Base-by-base conservation (phyloP, 2,329 filamentous ascomycete genomes). In the Arthrobotrys iridis region DNA sequence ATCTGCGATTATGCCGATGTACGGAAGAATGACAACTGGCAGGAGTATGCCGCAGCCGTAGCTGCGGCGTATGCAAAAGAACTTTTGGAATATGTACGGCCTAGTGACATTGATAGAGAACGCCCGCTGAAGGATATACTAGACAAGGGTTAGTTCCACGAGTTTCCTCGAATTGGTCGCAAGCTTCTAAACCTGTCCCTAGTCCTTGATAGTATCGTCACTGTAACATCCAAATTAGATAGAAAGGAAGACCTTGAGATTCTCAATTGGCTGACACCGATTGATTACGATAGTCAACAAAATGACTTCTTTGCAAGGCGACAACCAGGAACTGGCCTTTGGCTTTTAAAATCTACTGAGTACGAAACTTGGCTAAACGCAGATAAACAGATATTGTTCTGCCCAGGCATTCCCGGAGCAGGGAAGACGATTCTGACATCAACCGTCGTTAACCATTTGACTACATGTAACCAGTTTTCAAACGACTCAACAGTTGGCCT, bases 361-460 rank as follows among this genome's bases (percentile, higher is more conserved):
- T 85, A 81, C 70, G 22, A 62, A 5, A 26, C 24, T 1, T 85
- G 83, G 84, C 5, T 82, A 0, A 11, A 7, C 4, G n/a, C 5
- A 1, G 24, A 50, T 10, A 26, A 26, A 4, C 65, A 35, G 4
- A 58, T 20, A 0, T 24, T 73, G 11, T 73, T 66, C 13, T 65
- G 60, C 11, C 60, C 30, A 4, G 68, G 68, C 6, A 66, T 66
- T 3, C 84, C 84, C 0, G 85, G 85, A 3, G 83, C 84, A 0
- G 84, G 85, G 0, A 87, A 86, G 78, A 86, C 84, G 0, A 84
- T 85, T 2, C 60, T 84, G 0, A 79, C 83, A 0, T 82, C 84
- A 0, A 81, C 83, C 4, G 81, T 84, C 0, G 75, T 86, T 0
- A 80, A 86, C 1, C 10, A 85, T 20, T 79, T 87, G 0, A 11